Percentiles rank a stretch among this genome's conserved stretches.
These are phyloP conservation scores for Diplodia sapinea DNA, from an alignment of 2,329 filamentous ascomycete genomes.

Conservation along the genomic window DNA sequence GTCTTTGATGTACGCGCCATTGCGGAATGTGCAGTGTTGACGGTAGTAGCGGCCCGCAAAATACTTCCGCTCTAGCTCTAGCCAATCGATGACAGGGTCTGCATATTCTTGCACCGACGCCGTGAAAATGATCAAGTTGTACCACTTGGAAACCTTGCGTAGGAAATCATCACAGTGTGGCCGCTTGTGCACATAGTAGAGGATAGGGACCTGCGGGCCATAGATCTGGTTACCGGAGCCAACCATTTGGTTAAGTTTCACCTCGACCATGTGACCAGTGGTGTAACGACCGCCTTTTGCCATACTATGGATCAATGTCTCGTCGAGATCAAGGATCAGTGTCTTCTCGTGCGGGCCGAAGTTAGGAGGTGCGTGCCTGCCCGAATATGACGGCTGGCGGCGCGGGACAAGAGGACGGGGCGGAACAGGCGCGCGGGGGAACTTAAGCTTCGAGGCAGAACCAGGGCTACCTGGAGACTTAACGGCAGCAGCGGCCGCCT, in stretches of 20 bases:
- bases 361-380: slow-evolving; percentile 41
- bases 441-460: slow-evolving; percentile 64
- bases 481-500: slow-evolving; percentile 70
- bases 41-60: slow-evolving; percentile 93
- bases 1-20: slow-evolving; percentile 98
- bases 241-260: slow-evolving; percentile 78
- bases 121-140: slow-evolving; percentile 95
- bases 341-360: slow-evolving; percentile 73
- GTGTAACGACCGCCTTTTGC: slow-evolving; percentile 95
- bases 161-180: slow-evolving; percentile 97
- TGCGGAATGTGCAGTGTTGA: slow-evolving; percentile 94
- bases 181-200: slow-evolving; percentile 98
- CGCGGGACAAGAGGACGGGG: slow-evolving; percentile 88
- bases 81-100: slow-evolving; percentile 97
- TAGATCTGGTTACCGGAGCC: slow-evolving; percentile 70
- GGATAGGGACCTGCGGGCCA: slow-evolving; percentile 89
- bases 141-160: slow-evolving; percentile 94
- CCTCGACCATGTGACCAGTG: slow-evolving; percentile 98
- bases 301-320: slow-evolving; percentile 97
- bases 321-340: slow-evolving; percentile 91
- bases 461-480: slow-evolving; percentile 92
- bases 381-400: slow-evolving; percentile 84
- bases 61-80: slow-evolving; percentile 95
- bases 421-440: slow-evolving; percentile 86
- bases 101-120: slow-evolving; percentile 98